Evolutionary conservation across 768 basidiomycete genomes (phyloP).

Genomic region (Naganishia onofrii): DNA sequence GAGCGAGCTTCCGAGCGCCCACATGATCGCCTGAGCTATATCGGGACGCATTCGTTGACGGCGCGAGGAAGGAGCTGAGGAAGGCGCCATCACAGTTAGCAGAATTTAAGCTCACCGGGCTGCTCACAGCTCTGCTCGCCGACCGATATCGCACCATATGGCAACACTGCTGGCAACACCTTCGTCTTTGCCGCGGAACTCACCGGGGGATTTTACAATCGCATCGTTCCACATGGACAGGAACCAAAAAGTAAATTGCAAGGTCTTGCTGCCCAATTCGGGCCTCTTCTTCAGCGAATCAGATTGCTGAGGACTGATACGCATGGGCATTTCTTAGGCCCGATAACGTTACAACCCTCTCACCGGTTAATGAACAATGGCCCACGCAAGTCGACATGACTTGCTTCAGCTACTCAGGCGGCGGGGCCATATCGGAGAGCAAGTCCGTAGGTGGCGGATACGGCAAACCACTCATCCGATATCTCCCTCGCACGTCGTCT

Average conservation of each 20-base stretch:
- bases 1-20: too few species aligned
- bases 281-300: not conserved
- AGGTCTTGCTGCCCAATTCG: not conserved
- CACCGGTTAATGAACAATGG: not conserved
- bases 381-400: not conserved
- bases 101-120: too few species aligned
- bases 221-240: too few species aligned
- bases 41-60: too few species aligned
- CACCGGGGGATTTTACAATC: too few species aligned
- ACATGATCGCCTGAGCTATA: too few species aligned
- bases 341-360: not conserved
- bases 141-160: too few species aligned
- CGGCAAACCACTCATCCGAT: not conserved
- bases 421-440: not conserved
- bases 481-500: not conserved
- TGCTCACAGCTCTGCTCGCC: too few species aligned
- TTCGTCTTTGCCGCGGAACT: too few species aligned
- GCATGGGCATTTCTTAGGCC: not conserved
- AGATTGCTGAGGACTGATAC: not conserved
- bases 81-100: too few species aligned
- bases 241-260: not conserved
- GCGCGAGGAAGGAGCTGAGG: too few species aligned
- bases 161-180: too few species aligned
- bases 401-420: not conserved
- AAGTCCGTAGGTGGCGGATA: not conserved